Evolutionary conservation across 352 stramenopile species (phyloP).

Genomic region (Thraustochytrium sp.): DNA sequence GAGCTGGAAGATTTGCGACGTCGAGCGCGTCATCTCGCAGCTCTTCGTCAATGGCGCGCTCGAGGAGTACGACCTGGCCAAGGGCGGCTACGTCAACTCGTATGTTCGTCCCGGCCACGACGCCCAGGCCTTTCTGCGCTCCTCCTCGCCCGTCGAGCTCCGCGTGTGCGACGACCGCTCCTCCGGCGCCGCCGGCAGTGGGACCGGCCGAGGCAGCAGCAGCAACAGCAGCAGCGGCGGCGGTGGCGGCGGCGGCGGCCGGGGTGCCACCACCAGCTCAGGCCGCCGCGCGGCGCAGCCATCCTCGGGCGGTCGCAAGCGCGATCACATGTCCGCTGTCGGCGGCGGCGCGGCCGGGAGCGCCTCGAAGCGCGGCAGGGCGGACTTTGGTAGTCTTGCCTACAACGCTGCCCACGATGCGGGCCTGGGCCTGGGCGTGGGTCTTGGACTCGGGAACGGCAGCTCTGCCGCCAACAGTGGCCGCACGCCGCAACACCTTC

Average conservation of each 20-base stretch:
- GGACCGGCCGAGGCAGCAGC: background rate
- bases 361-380: no score
- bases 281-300: no score
- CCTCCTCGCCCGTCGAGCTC: background rate
- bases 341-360: no score
- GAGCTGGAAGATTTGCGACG: background rate
- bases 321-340: background rate
- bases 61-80: conserved; percentile 5
- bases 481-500: background rate
- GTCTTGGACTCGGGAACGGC: background rate
- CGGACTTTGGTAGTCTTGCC: no score
- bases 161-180: background rate
- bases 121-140: background rate
- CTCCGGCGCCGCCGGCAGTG: background rate
- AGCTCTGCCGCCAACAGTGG: background rate
- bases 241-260: no score
- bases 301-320: background rate
- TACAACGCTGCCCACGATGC: background rate
- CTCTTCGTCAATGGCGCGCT: background rate
- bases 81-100: background rate
- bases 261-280: no score
- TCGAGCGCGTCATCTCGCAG: background rate
- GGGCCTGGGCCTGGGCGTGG: background rate
- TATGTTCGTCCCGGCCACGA: background rate
- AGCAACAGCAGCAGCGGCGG: background rate